Conservation (phyloP, 148 eudicot species). For the Euryodendron excelsum region DNA sequence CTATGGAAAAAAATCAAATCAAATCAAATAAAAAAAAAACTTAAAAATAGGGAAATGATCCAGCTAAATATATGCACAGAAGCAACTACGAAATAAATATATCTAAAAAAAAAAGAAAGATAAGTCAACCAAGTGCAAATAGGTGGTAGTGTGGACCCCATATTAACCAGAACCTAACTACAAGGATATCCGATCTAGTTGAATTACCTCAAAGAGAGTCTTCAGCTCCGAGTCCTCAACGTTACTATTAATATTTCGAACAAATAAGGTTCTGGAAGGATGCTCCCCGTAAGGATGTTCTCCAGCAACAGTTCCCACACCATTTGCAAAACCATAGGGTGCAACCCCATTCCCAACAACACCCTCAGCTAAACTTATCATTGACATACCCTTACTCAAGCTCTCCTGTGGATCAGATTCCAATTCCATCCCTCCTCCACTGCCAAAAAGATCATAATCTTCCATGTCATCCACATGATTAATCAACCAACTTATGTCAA, state of each 20-base stretch:
- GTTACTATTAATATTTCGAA: conserved; percentile 60
- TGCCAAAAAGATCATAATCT: conserved; percentile 61
- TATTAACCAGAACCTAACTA: no score
- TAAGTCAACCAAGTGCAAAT: no score
- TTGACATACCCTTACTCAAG: background rate
- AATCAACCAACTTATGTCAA: conserved; percentile 22
- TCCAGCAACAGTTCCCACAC: conserved; percentile 17
- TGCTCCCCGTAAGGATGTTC: conserved; percentile 44
- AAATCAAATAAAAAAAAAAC: no score
- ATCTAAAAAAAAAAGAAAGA: no score
- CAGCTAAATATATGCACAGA: no score
- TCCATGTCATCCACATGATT: conserved; percentile 40
- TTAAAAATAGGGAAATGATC: no score
- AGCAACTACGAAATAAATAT: no score
- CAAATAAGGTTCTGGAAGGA: conserved; percentile 67
- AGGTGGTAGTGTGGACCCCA: no score
- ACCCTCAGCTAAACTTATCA: conserved; percentile 13
- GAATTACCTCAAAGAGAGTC: conserved; percentile 48
- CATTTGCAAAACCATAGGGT: conserved; percentile 27
- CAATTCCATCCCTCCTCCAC: conserved; percentile 70
- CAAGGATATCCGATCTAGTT: no score
- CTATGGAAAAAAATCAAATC: no score
- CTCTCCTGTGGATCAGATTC: conserved; percentile 50
- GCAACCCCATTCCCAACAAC: conserved; percentile 23
- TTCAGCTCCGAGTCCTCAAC: conserved; percentile 63